These are phyloP conservation scores for Heliophila coronopifolia DNA, from an alignment of 441 rosid species.

Conservation along the genomic window DNA sequence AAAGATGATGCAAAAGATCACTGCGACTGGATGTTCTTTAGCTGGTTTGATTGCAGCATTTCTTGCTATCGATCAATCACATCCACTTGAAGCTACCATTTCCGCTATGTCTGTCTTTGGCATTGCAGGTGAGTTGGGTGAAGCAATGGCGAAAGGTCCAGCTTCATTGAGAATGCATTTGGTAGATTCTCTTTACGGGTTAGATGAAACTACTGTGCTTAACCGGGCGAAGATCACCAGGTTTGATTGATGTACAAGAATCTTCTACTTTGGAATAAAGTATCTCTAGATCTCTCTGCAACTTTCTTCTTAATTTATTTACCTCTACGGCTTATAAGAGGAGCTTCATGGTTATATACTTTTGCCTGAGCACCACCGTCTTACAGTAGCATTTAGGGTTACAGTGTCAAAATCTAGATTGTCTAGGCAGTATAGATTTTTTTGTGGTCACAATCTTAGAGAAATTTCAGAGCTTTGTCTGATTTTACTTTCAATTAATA, in stretches of 20 bases:
- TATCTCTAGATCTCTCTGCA: slow-evolving; percentile 3
- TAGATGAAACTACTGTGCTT: slow-evolving; percentile 47
- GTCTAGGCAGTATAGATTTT: not conserved
- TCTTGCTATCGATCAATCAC: slow-evolving; percentile 53
- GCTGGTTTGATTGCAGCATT: slow-evolving; percentile 74
- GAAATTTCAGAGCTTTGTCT: not conserved
- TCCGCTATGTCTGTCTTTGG: slow-evolving; percentile 75
- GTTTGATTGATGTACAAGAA: slow-evolving; percentile 25
- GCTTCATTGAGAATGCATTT: slow-evolving; percentile 71
- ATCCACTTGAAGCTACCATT: slow-evolving; percentile 61
- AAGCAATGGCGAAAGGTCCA: slow-evolving; percentile 68
- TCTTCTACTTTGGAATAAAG: slow-evolving; percentile 11
- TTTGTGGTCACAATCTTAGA: not conserved
- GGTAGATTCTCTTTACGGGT: slow-evolving; percentile 65
- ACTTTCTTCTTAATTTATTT: too few species aligned
- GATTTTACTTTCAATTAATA: slow-evolving; percentile 12
- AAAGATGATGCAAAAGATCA: slow-evolving; percentile 75
- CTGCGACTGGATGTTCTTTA: slow-evolving; percentile 79
- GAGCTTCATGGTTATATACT: not conserved
- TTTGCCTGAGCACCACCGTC: not conserved
- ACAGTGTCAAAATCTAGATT: not conserved
- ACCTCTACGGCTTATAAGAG: too few species aligned
- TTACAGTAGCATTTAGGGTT: not conserved
- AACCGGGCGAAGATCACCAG: slow-evolving; percentile 36
- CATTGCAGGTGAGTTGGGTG: slow-evolving; percentile 78